phyloP scores from a whole-genome alignment of 805 yeast genomes.

The Kodamaea restingae region DNA sequence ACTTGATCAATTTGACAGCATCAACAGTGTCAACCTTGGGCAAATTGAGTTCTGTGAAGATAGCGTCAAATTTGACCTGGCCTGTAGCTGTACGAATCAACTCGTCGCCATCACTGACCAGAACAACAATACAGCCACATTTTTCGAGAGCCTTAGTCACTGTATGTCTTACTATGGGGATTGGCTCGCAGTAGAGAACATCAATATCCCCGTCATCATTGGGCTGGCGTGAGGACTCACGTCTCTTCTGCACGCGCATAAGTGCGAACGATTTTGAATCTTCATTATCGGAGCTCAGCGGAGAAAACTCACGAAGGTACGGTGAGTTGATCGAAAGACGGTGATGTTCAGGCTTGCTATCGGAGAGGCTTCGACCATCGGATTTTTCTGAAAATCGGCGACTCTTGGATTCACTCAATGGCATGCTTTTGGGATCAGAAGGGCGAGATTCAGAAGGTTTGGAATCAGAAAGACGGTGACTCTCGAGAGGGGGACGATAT shows the following conservation, averaged over 20 bases:
- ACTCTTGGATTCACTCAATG: too few relatives aligned
- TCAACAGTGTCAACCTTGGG: slow-evolving; percentile 69
- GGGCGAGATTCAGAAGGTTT: not conserved
- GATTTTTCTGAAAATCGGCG: too few relatives aligned
- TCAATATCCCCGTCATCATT: slow-evolving; percentile 43
- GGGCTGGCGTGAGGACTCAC: slow-evolving; percentile 44
- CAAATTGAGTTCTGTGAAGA: slow-evolving; percentile 68
- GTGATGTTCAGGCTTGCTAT: not conserved
- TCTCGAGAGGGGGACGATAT: too few relatives aligned
- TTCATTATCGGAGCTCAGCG: slow-evolving; percentile 66
- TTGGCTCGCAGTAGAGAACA: slow-evolving; percentile 80
- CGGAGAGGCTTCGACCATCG: too few relatives aligned
- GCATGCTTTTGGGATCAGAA: not conserved
- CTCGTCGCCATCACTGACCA: slow-evolving; percentile 78
- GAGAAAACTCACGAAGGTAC: slow-evolving; percentile 22
- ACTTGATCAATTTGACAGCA: slow-evolving; percentile 68
- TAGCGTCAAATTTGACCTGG: slow-evolving; percentile 77
- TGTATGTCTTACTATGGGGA: slow-evolving; percentile 73
- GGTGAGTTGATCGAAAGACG: not conserved
- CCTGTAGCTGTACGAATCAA: slow-evolving; percentile 77
- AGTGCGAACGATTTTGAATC: slow-evolving; percentile 50
- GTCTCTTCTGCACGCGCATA: slow-evolving; percentile 48
- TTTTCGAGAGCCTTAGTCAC: slow-evolving; percentile 59
- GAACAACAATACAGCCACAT: slow-evolving; percentile 75
- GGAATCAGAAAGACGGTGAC: too few relatives aligned